Conservation (phyloP, 192 early-diverging fungal genomes). For the Podila clonocystis region DNA sequence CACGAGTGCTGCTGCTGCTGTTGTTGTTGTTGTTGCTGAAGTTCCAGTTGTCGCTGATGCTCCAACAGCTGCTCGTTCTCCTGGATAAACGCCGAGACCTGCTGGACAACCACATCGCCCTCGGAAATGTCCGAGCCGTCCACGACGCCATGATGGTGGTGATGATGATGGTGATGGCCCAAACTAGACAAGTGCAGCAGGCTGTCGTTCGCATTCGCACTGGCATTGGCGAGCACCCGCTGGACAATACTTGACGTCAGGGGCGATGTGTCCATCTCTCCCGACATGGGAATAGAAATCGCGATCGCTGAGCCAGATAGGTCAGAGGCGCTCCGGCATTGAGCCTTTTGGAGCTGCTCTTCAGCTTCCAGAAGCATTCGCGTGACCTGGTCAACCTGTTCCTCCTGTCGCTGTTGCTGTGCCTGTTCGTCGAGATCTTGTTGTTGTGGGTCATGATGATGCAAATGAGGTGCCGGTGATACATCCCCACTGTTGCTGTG, state of each 20-base stretch:
- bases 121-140: conserved; percentile 18
- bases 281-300: conserved; percentile 32
- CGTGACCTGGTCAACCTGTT: neutral
- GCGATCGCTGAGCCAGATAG: conserved; percentile 22
- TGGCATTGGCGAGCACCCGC: conserved; percentile 22
- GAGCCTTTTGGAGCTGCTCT: neutral
- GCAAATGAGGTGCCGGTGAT: neutral
- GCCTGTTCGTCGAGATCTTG: neutral
- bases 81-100: conserved; percentile 38
- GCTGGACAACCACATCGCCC: conserved; percentile 37
- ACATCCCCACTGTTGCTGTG: neutral
- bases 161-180: neutral
- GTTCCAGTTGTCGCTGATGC: conserved; percentile 13
- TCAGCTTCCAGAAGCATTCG: neutral
- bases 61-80: conserved; percentile 43
- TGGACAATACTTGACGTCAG: conserved; percentile 47
- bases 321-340: conserved; percentile 2
- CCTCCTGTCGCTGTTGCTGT: neutral
- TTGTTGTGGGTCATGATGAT: neutral
- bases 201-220: conserved; percentile 12
- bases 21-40: conserved; percentile 5
- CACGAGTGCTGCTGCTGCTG: conserved; percentile 5
- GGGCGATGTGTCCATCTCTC: conserved; percentile 23
- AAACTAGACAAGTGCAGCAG: conserved; percentile 26
- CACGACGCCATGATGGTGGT: neutral